phyloP scores from a whole-genome alignment of 2,329 filamentous ascomycete species.

The Lachnellula subtilissima region DNA sequence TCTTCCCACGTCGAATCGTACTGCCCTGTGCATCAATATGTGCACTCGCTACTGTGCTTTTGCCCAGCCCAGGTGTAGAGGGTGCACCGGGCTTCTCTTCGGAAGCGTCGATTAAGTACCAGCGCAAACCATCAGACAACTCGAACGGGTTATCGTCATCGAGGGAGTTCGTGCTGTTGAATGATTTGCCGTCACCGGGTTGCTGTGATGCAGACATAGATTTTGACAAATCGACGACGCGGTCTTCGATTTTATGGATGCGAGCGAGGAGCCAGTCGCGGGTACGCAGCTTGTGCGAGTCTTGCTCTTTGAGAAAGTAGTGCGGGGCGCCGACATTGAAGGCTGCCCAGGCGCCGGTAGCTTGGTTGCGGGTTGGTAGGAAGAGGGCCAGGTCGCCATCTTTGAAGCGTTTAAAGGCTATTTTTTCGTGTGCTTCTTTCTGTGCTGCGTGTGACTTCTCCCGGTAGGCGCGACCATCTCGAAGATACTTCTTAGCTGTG shows the following conservation, averaged over 20 bases:
- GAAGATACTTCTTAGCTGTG: slow-evolving; percentile 87
- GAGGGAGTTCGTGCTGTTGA: slow-evolving; percentile 44
- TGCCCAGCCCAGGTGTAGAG: slow-evolving; percentile 85
- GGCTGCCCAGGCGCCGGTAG: slow-evolving; percentile 91
- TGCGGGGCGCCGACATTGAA: slow-evolving; percentile 98
- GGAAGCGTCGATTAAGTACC: slow-evolving; percentile 90
- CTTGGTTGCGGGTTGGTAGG: slow-evolving; percentile 89
- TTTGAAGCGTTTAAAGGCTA: slow-evolving; percentile 92
- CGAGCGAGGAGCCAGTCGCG: slow-evolving; percentile 96
- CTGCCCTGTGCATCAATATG: slow-evolving; percentile 82
- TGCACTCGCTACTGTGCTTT: slow-evolving; percentile 84
- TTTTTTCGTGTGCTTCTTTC: slow-evolving; percentile 89
- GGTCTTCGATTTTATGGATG: slow-evolving; percentile 85
- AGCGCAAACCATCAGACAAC: slow-evolving; percentile 86
- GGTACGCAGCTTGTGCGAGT: slow-evolving; percentile 74
- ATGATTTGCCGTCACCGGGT: slow-evolving; percentile 37
- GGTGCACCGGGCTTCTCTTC: slow-evolving; percentile 92
- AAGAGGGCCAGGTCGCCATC: slow-evolving; percentile 94
- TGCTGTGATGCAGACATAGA: slow-evolving; percentile 44
- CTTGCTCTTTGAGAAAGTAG: slow-evolving; percentile 92
- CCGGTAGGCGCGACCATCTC: slow-evolving; percentile 79
- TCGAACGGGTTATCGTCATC: slow-evolving; percentile 98
- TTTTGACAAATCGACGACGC: slow-evolving; percentile 86
- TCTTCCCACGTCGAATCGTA: slow-evolving; percentile 43
- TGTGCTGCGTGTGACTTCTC: slow-evolving; percentile 79